A percentile compares a stretch with the other conserved stretches of the same genome.
Conservation (phyloP, 148 eudicot genomes). For the Polygonum maritimum region DNA sequence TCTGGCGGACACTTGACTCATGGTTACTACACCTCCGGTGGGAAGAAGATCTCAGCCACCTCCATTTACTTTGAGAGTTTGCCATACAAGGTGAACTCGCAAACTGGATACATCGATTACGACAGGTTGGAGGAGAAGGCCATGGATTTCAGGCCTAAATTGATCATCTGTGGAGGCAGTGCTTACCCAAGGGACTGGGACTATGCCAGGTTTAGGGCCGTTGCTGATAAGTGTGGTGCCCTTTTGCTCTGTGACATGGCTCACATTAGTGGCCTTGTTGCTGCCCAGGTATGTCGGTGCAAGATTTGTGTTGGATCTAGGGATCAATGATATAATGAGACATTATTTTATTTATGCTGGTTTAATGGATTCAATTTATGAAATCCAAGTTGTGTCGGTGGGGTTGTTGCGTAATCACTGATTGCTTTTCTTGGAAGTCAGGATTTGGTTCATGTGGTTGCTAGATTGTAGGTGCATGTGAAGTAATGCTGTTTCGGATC, state of each 20-base stretch:
- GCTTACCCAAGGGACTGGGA: slow-evolving; percentile 98
- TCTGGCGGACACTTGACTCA: slow-evolving; percentile 91
- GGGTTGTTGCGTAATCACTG: neutral
- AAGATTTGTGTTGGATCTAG: neutral
- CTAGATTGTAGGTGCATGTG: neutral
- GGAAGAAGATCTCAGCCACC: slow-evolving; percentile 82
- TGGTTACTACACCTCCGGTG: slow-evolving; percentile 81
- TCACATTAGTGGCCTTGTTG: slow-evolving; percentile 98
- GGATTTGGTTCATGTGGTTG: neutral
- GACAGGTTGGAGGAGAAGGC: slow-evolving; percentile 91
- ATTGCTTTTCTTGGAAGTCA: neutral
- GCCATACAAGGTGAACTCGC: slow-evolving; percentile 75
- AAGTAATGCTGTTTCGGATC: neutral
- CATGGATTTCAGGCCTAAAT: slow-evolving; percentile 80
- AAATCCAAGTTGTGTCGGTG: neutral
- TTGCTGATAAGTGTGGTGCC: slow-evolving; percentile 88
- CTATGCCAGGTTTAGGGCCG: slow-evolving; percentile 46
- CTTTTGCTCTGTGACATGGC: slow-evolving; percentile 97
- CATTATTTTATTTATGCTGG: neutral
- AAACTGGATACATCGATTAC: slow-evolving; percentile 83
- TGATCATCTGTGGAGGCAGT: slow-evolving; percentile 95
- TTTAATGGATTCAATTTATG: neutral
- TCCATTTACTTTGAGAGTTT: slow-evolving; percentile 96
- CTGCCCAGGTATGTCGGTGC: slow-evolving; percentile 71
- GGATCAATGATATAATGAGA: neutral